phyloP scores from a whole-genome alignment of 495 filamentous ascomycete genomes.

The Penicillium bovifimosum region DNA sequence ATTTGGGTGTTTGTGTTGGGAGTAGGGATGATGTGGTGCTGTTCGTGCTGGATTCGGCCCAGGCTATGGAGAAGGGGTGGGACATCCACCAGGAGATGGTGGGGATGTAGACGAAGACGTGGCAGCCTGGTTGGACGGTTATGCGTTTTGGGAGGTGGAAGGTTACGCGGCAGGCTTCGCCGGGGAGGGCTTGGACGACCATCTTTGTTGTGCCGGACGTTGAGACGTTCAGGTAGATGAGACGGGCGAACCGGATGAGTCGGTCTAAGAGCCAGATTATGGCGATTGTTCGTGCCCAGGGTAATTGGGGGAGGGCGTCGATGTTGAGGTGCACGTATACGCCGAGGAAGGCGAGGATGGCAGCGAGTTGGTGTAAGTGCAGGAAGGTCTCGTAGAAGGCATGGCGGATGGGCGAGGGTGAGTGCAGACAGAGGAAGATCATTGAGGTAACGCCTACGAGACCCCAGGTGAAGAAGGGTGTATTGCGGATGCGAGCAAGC shows the following conservation, averaged over 20 bases:
- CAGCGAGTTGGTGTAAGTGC: slow-evolving; percentile 66
- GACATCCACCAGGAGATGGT: slow-evolving; percentile 65
- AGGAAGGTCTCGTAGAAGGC: slow-evolving; percentile 91
- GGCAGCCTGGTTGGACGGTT: slow-evolving; percentile 66
- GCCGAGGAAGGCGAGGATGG: slow-evolving; percentile 56
- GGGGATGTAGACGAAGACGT: slow-evolving; percentile 80
- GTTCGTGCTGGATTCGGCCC: slow-evolving; percentile 40
- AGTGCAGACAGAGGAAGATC: slow-evolving; percentile 61
- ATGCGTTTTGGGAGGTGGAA: slow-evolving; percentile 74
- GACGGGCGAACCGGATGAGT: slow-evolving; percentile 43
- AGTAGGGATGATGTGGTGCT: slow-evolving; percentile 12
- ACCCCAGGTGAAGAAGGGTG: slow-evolving; percentile 54
- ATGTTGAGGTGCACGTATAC: slow-evolving; percentile 66
- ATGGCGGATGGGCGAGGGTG: slow-evolving; percentile 70
- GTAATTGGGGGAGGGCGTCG: slow-evolving; percentile 53
- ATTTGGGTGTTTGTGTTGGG: not conserved
- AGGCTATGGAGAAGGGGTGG: slow-evolving; percentile 55
- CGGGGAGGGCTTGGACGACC: slow-evolving; percentile 48
- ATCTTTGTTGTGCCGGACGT: slow-evolving; percentile 36
- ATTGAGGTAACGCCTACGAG: slow-evolving; percentile 51
- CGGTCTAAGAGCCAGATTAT: slow-evolving; percentile 64
- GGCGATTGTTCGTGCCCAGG: slow-evolving; percentile 56
- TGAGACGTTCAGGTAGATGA: slow-evolving; percentile 57
- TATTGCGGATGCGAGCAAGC: slow-evolving; percentile 53
- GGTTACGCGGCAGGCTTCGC: slow-evolving; percentile 54